Percentiles rank a stretch among this genome's conserved stretches.
Evolutionary conservation across 2,329 filamentous ascomycete species (phyloP).

Genomic region (Periconia sp.): DNA sequence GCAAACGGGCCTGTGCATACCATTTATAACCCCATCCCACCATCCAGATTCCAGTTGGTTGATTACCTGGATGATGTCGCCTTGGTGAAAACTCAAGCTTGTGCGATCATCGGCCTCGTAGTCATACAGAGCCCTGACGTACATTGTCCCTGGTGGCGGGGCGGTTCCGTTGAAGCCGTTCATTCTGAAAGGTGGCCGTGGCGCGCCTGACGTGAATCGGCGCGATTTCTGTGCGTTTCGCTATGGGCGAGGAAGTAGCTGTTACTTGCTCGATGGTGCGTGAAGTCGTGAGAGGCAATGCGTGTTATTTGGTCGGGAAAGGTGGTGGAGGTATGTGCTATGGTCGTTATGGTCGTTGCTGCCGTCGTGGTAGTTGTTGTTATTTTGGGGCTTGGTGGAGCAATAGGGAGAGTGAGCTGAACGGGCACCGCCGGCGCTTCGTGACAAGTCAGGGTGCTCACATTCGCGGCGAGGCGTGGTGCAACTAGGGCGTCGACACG

Average conservation of each 20-base stretch:
- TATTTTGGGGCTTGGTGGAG: slow-evolving; percentile 19
- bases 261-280: neutral
- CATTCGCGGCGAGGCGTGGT: slow-evolving; percentile 31
- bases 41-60: slow-evolving; percentile 97
- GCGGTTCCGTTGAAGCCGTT: slow-evolving; percentile 53
- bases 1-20: slow-evolving; percentile 55
- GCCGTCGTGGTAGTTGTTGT: slow-evolving; percentile 26
- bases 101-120: slow-evolving; percentile 94
- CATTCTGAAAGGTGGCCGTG: slow-evolving; percentile 40
- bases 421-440: slow-evolving; percentile 24
- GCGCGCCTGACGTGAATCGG: slow-evolving; percentile 11
- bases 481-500: slow-evolving; percentile 31
- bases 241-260: slow-evolving; percentile 7
- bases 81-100: slow-evolving; percentile 93
- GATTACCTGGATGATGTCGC: slow-evolving; percentile 97
- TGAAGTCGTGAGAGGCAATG: slow-evolving; percentile 9
- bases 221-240: slow-evolving; percentile 9
- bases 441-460: slow-evolving; percentile 35
- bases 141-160: slow-evolving; percentile 64
- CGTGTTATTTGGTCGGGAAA: slow-evolving; percentile 3
- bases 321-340: slow-evolving; percentile 13
- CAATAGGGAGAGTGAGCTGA: slow-evolving; percentile 37
- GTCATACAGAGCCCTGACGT: slow-evolving; percentile 89
- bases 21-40: slow-evolving; percentile 99
- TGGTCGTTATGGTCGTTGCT: slow-evolving; percentile 22